A percentile compares a stretch with the other conserved stretches of the same genome.
Evolutionary conservation across 805 yeast genomes (phyloP).

Genomic region (Jamesozyma lodderae): DNA sequence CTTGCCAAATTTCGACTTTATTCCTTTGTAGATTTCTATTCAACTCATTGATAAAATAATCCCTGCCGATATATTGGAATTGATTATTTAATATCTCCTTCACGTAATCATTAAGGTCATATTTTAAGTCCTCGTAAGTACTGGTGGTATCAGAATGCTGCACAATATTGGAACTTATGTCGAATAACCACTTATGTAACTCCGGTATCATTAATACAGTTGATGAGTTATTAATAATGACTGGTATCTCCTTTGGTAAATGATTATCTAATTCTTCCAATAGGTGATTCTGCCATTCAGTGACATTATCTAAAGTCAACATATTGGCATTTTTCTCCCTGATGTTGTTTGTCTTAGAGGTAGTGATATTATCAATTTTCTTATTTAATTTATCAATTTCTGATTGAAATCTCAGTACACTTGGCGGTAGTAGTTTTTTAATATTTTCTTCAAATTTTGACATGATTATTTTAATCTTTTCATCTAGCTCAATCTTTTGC

Average conservation of each 20-base stretch:
- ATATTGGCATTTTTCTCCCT: background rate
- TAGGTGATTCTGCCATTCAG: slow-evolving; percentile 18
- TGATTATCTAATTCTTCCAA: slow-evolving; percentile 13
- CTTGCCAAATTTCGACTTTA: slow-evolving; percentile 23
- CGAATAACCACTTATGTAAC: slow-evolving; percentile 18
- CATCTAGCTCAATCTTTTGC: slow-evolving; percentile 22
- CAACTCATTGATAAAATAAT: slow-evolving; percentile 21
- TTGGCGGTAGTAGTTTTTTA: slow-evolving; percentile 23
- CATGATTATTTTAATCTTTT: slow-evolving; percentile 22
- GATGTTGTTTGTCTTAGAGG: background rate
- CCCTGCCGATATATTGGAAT: slow-evolving; percentile 25
- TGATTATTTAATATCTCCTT: slow-evolving; percentile 25
- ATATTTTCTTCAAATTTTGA: slow-evolving; percentile 28
- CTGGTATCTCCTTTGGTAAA: slow-evolving; percentile 28
- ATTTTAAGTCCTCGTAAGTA: slow-evolving; percentile 8
- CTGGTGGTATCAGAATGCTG: slow-evolving; percentile 1
- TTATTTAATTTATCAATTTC: slow-evolving; percentile 18
- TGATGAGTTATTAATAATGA: slow-evolving; percentile 19
- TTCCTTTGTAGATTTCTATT: slow-evolving; percentile 20
- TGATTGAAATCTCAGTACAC: slow-evolving; percentile 17
- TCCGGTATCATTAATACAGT: slow-evolving; percentile 27
- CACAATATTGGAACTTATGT: slow-evolving; percentile 12
- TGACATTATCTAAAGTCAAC: slow-evolving; percentile 15
- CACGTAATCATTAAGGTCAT: slow-evolving; percentile 25
- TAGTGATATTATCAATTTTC: slow-evolving; percentile 5